Evolutionary conservation across 1,139 yeast genomes (phyloP), one percentile per base, ranked within the genome.

Genomic region (Scheffersomyces quercinus): DNA sequence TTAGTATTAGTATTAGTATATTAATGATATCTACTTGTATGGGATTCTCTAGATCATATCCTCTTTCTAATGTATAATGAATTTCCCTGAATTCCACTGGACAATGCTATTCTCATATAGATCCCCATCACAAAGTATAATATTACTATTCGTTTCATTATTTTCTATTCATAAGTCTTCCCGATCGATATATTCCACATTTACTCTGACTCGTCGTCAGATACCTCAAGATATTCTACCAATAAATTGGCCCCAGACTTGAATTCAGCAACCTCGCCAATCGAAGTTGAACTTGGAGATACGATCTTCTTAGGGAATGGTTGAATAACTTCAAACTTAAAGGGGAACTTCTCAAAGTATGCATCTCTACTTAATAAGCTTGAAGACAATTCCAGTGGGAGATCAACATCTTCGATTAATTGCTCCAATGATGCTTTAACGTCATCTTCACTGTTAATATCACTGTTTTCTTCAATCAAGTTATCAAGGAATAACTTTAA

Each of bases 281-380:
- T 60, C 1, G 50, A 41, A 3, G 43, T 44, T 13, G 46, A 49
- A 4, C 54, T 44, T 4, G 51, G 26, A 4, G 58, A 52, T 33
- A 70, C 58, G 2, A 67, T 59, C 46, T 62, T 65, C 48, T 68
- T 71, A 13, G 79, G 79, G 45, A 69, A 69, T 15, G 79, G 79
- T 49, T 73, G 77, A 35, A 73, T 57, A 14, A 74, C 51, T 45
- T 73, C 77, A 48, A 73, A 73, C 29, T 57, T 51, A 48, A 72
- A 71, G 6, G 59, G 57, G 45, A 60, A 67, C 35, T 52, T 47
- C 5, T 49, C 51, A 20, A 48, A 51, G 49, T 62, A 72, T 15
- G 60, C 64, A 11, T 52, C 52, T 8, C 37, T 34, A 11, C 45
- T 36, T n/a, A 48, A 14, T 24, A 9, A 31, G 26, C 8, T 20